A percentile compares a stretch with the other conserved stretches of the same genome.
These are phyloP conservation scores for Rubia tinctorum DNA, from an alignment of 305 asterid species.

Conservation along the genomic window DNA sequence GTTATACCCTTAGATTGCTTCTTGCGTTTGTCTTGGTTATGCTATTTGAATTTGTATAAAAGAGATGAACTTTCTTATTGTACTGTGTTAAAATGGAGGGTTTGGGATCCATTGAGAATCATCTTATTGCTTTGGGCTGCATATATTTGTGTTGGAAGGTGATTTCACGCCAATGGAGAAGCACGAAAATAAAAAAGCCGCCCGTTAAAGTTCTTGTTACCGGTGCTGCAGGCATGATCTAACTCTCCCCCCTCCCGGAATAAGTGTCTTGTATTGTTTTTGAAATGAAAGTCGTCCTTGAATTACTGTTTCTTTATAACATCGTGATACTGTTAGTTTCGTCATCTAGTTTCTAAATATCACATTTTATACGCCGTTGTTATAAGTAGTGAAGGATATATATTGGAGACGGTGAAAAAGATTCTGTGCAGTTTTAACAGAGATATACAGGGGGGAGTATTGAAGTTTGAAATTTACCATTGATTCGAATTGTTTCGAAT, in stretches of 20 bases:
- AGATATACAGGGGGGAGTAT: no score
- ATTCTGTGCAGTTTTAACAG: no score
- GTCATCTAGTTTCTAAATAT: no score
- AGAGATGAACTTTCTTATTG: not conserved
- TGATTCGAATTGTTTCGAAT: not conserved
- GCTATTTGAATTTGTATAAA: not conserved
- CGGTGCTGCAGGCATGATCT: conserved; percentile 78
- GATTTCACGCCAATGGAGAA: conserved; percentile 50
- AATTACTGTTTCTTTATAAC: not conserved
- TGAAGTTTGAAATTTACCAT: not conserved
- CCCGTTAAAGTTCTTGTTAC: conserved; percentile 74
- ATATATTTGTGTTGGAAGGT: conserved; percentile 62
- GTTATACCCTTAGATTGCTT: conserved; percentile 62
- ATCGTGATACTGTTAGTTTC: no score
- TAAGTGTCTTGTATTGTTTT: not conserved
- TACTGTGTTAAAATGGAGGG: conserved; percentile 31
- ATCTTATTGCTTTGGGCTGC: conserved; percentile 55
- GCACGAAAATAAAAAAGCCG: conserved; percentile 43
- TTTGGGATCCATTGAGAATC: conserved; percentile 41
- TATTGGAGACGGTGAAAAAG: no score
- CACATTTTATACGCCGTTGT: no score
- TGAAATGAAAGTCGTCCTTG: not conserved
- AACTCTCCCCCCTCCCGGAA: no score
- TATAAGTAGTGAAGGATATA: no score
- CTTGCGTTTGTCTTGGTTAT: conserved; percentile 38